A percentile compares a stretch with the other conserved stretches of the same genome.
These are phyloP conservation scores for Tetracladium maxilliforme DNA, from an alignment of 2,329 filamentous ascomycete genomes.

Conservation along the genomic window DNA sequence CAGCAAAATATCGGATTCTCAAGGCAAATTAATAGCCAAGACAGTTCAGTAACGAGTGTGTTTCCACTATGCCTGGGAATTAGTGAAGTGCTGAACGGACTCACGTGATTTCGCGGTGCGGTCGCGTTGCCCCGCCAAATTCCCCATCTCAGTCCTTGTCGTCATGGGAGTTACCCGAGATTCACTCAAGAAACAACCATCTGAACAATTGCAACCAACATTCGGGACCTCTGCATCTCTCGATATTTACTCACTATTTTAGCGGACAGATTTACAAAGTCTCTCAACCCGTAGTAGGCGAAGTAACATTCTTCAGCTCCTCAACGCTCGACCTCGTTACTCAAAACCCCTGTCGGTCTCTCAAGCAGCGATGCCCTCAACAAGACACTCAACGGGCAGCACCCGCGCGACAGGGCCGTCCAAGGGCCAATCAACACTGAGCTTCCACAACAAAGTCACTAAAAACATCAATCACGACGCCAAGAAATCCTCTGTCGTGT, in stretches of 20 bases:
- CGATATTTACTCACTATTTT: too few species aligned
- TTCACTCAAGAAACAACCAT: slow-evolving; percentile 43
- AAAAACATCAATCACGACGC: slow-evolving; percentile 1
- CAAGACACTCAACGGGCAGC: slow-evolving; percentile 6
- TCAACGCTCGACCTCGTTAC: too few species aligned
- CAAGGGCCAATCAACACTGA: slow-evolving; percentile 2
- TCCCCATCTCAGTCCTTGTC: slow-evolving; percentile 49
- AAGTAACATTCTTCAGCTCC: too few species aligned
- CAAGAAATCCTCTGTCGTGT: slow-evolving; percentile 6
- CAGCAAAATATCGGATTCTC: background rate
- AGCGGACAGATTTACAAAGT: too few species aligned
- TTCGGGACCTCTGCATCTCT: too few species aligned
- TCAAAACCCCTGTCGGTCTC: too few species aligned
- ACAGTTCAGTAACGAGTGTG: background rate
- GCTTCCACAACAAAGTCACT: background rate
- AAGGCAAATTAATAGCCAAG: background rate
- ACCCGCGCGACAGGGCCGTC: slow-evolving; percentile 1
- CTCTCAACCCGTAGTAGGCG: too few species aligned
- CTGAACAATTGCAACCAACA: too few species aligned
- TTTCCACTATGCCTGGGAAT: too few species aligned
- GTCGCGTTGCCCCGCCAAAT: slow-evolving; percentile 15
- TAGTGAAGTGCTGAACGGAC: too few species aligned
- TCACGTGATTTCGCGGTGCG: slow-evolving; percentile 1
- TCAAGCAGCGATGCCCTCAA: too few species aligned
- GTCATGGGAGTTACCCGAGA: slow-evolving; percentile 32